These are phyloP conservation scores for Diaporthe vexans DNA, from an alignment of 2,329 filamentous ascomycete species.

Conservation along the genomic window DNA sequence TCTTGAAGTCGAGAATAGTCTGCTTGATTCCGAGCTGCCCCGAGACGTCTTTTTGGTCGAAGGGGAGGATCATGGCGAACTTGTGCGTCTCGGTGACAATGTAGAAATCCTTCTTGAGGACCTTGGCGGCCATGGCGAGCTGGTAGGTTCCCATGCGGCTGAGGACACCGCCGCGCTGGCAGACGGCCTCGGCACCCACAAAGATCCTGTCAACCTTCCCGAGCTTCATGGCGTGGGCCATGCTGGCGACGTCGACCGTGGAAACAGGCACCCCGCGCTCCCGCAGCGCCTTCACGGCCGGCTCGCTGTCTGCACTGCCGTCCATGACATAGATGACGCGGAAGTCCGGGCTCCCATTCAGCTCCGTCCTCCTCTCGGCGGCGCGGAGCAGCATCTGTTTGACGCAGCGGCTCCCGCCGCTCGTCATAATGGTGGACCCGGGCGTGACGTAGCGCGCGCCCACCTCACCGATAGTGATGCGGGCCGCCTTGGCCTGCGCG, in stretches of 20 bases:
- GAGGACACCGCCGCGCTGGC: slow-evolving; percentile 94
- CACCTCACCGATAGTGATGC: slow-evolving; percentile 85
- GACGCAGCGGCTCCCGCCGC: slow-evolving; percentile 89
- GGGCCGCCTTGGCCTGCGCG: slow-evolving; percentile 84
- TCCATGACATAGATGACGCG: slow-evolving; percentile 85
- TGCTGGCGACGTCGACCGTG: slow-evolving; percentile 80
- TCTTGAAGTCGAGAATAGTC: slow-evolving; percentile 80
- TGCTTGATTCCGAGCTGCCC: slow-evolving; percentile 76
- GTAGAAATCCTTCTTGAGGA: slow-evolving; percentile 78
- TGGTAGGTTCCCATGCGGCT: slow-evolving; percentile 89
- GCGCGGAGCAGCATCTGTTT: slow-evolving; percentile 82
- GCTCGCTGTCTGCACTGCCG: slow-evolving; percentile 73
- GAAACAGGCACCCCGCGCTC: slow-evolving; percentile 85
- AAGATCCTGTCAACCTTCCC: slow-evolving; percentile 78
- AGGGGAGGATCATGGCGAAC: slow-evolving; percentile 88
- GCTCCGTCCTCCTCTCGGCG: slow-evolving; percentile 70
- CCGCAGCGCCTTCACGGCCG: slow-evolving; percentile 79
- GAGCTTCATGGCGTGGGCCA: slow-evolving; percentile 80
- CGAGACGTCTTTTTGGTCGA: slow-evolving; percentile 81
- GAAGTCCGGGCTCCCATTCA: slow-evolving; percentile 75
- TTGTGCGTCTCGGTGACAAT: slow-evolving; percentile 97
- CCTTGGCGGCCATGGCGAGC: slow-evolving; percentile 84
- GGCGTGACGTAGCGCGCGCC: slow-evolving; percentile 85
- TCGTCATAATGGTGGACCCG: slow-evolving; percentile 86
- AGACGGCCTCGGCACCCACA: slow-evolving; percentile 85